Base-by-base conservation (phyloP, 176 grass and related monocot genomes). In the Aegilops bicornis region DNA sequence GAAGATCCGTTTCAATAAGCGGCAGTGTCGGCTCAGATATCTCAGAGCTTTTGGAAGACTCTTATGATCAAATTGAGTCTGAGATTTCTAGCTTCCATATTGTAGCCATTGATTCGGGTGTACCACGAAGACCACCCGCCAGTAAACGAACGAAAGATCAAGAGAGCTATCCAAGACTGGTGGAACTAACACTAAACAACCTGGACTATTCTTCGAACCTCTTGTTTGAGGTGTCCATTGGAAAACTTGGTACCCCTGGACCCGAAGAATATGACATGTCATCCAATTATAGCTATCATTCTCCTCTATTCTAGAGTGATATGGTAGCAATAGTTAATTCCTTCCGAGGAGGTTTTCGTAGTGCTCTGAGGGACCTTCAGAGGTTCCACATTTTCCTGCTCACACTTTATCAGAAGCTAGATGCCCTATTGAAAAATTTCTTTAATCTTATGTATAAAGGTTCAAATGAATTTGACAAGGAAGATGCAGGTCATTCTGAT, bases 351-450 rank as follows among this genome's bases (percentile, higher is more conserved):
- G 96, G 96, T 83, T 98, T 98, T 83, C 90, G 91, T 70, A 88
- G 79, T 54, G 93, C 96, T 82, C 54, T 95, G 23, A 94, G 93
- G 76, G 93, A 98, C 79, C 91, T 95, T 68, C 91, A 95, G 52
- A 48, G 96, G 16, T 95, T 98, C 77, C 93, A 98, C 65, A 89
- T 98, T 85, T 98, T 95, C 59, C 93, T 98, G 10, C 72, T 98
- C 64, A 95, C 96, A 39, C 81, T 98, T 50, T 91, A 89, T 84
- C 96, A 98, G 69, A 98, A 98, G 72, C 42, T 98, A 60, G 96
- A 98, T 83, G 79, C 91, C 7, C 84, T 94, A 32, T 68, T 95
- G 69, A 92, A 89, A 83, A 85, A 54, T 64, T 93, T 98, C 37
- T 87, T 92, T 30, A 87, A 69, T 69, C 84, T 95, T 87, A 89